Evolutionary conservation across 495 filamentous ascomycete species (phyloP), one percentile per base, ranked within the genome.

Genomic region (Penicillium verhagenii): DNA sequence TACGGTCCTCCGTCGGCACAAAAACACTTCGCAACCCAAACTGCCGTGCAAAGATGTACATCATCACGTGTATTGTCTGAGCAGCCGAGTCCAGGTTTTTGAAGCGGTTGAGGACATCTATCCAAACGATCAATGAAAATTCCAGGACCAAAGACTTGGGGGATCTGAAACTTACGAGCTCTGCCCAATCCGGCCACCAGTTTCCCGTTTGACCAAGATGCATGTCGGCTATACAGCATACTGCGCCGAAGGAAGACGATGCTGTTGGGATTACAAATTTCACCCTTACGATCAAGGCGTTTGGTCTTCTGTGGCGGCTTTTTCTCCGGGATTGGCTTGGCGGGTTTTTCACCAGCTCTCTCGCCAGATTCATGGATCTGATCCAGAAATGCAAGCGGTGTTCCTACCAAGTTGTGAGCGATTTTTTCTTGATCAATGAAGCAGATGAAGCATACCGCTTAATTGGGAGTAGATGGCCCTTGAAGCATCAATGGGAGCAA

Each of bases 1-100:
- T 81, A 14, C 62, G 65, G 61, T 93, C 80, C 13, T 87, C 74
- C 10, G 73, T 66, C 1, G 82, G 84, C 0, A 88, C 89, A 60
- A 97, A 97, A n/a, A 87, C 90, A 71, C 96, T 98, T 59, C 93
- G 89, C 11, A 98, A 73, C 3, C 84, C 83, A 64, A 96, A 97
- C 66, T 97, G 91, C 18, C 87, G 79, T 26, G 94, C 94, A 58
- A 98, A 98, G 1, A 98, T 85, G 68, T 98, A 93, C 72, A 90
- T 91, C 82, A 96, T 82, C 23, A 97, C 72, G 54, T 88, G 90
- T 6, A 86, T 62, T 0, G 84, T 88, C 47, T 88, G 78, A 13
- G 47, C 53, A 26, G 64, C 28, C 46, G 81, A 77, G 6, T 73
- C 62, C 5, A 66, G 50, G 29, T 82, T 72, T 0, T 79, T 72